phyloP scores from a whole-genome alignment of 805 yeast species.

The Scheffersomyces spartinae region DNA sequence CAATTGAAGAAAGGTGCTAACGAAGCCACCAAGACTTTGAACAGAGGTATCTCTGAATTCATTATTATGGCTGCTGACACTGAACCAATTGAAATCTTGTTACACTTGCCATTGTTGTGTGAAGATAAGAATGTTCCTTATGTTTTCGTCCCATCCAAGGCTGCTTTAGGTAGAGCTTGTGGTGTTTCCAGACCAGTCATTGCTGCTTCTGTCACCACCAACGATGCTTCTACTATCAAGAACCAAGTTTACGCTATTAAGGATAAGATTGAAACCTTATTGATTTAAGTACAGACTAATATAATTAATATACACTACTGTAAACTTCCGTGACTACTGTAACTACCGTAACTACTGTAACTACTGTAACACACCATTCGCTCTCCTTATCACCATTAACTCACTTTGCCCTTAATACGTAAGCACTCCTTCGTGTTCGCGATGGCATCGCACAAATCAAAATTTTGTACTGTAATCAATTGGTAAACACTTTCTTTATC shows the following conservation, averaged over 20 bases:
- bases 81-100: slow-evolving; percentile 95
- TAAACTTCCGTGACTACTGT: too few relatives aligned
- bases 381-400: too few relatives aligned
- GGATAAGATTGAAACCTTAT: slow-evolving; percentile 97
- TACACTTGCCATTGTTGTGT: slow-evolving; percentile 94
- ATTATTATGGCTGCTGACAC: slow-evolving; percentile 99
- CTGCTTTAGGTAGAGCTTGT: slow-evolving; percentile 99
- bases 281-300: slow-evolving; percentile 74
- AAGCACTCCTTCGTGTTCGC: too few relatives aligned
- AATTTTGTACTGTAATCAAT: too few relatives aligned
- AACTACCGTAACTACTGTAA: too few relatives aligned
- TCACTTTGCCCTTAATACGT: too few relatives aligned
- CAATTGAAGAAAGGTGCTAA: slow-evolving; percentile 99
- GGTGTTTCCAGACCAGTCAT: slow-evolving; percentile 99
- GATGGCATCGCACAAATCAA: too few relatives aligned
- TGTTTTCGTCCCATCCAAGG: slow-evolving; percentile 96
- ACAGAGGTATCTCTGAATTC: slow-evolving; percentile 99
- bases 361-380: too few relatives aligned
- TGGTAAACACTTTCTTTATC: too few relatives aligned
- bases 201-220: slow-evolving; percentile 96
- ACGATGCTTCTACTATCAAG: slow-evolving; percentile 96
- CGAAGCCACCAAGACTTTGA: slow-evolving; percentile 97
- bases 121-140: slow-evolving; percentile 99
- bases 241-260: slow-evolving; percentile 94
- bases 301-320: too few relatives aligned